Conservation (phyloP, 1,139 yeast genomes). For the Dujonia santamariae region DNA sequence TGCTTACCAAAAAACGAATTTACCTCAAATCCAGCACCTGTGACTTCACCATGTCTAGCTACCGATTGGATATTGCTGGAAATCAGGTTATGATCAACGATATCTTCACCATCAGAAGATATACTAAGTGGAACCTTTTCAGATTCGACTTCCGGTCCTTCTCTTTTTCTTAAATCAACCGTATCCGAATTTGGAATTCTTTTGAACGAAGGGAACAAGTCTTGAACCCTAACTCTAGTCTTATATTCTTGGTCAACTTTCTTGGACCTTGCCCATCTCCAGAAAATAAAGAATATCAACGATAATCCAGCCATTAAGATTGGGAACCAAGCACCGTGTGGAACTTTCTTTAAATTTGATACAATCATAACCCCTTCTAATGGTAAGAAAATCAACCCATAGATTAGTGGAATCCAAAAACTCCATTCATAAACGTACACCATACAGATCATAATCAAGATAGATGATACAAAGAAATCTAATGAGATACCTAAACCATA, state of each 20-base stretch:
- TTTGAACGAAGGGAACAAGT: conserved; percentile 23
- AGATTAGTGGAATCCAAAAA: conserved; percentile 30
- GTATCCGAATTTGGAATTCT: conserved; percentile 19
- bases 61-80: no score
- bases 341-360: conserved; percentile 48
- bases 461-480: conserved; percentile 52
- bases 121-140: no score
- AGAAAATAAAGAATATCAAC: conserved; percentile 31
- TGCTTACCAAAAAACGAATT: conserved; percentile 20
- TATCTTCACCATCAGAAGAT: no score
- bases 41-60: no score
- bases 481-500: conserved; percentile 58
- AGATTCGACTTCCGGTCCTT: neutral
- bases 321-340: conserved; percentile 62
- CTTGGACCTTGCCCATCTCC: conserved; percentile 48
- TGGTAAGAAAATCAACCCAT: conserved; percentile 39
- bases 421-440: conserved; percentile 42
- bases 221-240: conserved; percentile 26
- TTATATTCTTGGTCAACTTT: conserved; percentile 35
- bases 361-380: conserved; percentile 44
- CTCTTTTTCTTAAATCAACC: conserved; percentile 14
- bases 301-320: conserved; percentile 36
- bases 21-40: no score
- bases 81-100: no score
- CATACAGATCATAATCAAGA: conserved; percentile 43